Base-by-base conservation (phyloP, 768 basidiomycete species). In the Amanita inopinata region DNA sequence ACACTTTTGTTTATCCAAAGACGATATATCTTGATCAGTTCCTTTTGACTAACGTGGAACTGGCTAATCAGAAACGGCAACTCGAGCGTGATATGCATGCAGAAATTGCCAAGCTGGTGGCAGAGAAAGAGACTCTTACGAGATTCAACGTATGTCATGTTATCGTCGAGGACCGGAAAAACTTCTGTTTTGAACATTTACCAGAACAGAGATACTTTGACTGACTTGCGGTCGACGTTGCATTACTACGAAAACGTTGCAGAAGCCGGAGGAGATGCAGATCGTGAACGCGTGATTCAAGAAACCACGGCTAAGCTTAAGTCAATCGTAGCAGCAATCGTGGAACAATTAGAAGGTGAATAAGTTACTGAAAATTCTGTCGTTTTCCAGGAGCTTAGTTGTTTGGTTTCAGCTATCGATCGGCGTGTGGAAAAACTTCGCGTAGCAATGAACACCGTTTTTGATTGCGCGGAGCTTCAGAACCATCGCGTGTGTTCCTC, bases 191-290 rank as follows among this genome's bases (percentile, higher is more conserved):
- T 14, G 27, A 17, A 45, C 18, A 47, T 9, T 43, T 18, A 44
- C 4, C 46, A 88, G 84, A 69, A 71, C 35, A 65, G 71, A 50
- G 83, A 89, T 52, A 69, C 76, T 1, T 52, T 86, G 23, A 70
- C 73, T 27, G 74, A 80, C 49, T 56, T 89, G 31, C 69, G 70
- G 6, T 70, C 78, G 2, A 62, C 77, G 0, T 66, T 86, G 23
- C 63, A 82, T 45, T 90, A 88, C 53, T 86, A 78, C 54, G 81
- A 87, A 55, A 61, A 76, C 40, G 65, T 88, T 11, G 80, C 80
- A 1, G 57, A 72, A 24, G 54, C 65, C 30, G 63, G 61, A 14
- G 71, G 61, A 3, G 70, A 76, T 43, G 56, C 61, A 1, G 64
- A 65, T 35, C 77, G 84, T 28, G 57, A 65, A 15, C 54, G 51